A percentile compares a stretch with the other conserved stretches of the same genome.
Conservation (phyloP, 2,329 filamentous ascomycete species). For the Aspergillus luchuensis region DNA sequence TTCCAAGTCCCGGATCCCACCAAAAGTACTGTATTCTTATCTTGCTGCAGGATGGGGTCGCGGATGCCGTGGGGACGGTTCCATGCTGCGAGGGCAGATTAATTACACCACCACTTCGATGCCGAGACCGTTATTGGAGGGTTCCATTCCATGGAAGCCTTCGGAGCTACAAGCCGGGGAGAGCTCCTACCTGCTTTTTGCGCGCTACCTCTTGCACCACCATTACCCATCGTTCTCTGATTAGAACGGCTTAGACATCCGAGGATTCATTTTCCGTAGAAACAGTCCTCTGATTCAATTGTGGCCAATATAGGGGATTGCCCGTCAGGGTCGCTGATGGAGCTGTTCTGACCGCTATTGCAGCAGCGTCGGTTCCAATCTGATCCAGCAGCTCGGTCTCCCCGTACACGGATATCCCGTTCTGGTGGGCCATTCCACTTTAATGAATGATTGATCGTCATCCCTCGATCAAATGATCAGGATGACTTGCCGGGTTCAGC, state of each 20-base stretch:
- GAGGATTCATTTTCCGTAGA: background rate
- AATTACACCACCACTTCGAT: conserved; percentile 24
- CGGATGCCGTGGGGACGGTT: conserved; percentile 11
- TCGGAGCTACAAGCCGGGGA: conserved; percentile 10
- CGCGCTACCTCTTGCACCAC: background rate
- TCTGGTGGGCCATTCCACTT: conserved; percentile 24
- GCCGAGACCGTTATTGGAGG: conserved; percentile 23
- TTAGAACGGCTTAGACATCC: background rate
- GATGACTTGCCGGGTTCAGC: conserved; percentile 18
- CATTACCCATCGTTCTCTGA: background rate
- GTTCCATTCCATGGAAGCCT: conserved; percentile 11
- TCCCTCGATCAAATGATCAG: conserved; percentile 24
- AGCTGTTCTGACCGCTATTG: conserved; percentile 11
- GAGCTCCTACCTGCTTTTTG: background rate
- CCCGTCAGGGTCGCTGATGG: background rate
- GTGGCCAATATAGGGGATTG: background rate
- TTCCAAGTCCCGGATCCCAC: background rate
- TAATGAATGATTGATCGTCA: conserved; percentile 18
- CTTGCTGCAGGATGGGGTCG: conserved; percentile 14
- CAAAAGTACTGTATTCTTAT: background rate
- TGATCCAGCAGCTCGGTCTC: conserved; percentile 20
- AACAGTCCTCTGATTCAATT: background rate
- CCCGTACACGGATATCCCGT: conserved; percentile 25
- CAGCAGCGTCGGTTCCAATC: conserved; percentile 6
- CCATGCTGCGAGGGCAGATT: conserved; percentile 17